These are phyloP conservation scores for Boletellus deceptivus DNA, from an alignment of 1,284 basidiomycete genomes.

Conservation along the genomic window DNA sequence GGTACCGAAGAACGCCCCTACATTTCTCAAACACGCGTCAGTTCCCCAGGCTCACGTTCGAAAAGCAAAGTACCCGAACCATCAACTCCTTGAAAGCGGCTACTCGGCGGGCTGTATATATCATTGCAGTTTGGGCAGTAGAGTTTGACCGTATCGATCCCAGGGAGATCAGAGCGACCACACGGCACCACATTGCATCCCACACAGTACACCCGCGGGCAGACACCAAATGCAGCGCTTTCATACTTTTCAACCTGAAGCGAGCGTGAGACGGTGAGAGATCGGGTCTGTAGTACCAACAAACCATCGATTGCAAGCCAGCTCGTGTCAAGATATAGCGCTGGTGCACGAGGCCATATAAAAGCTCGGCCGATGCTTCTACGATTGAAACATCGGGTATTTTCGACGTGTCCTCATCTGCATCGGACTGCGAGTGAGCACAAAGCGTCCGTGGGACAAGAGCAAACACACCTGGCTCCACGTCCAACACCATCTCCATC, in stretches of 20 bases:
- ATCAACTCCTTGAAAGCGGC: slow-evolving; percentile 94
- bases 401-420: slow-evolving; percentile 91
- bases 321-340: slow-evolving; percentile 94
- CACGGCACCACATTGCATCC: slow-evolving; percentile 91
- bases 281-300: slow-evolving; percentile 24
- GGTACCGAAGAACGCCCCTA: slow-evolving; percentile 98
- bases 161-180: slow-evolving; percentile 93
- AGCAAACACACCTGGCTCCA: slow-evolving; percentile 85
- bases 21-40: slow-evolving; percentile 21
- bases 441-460: slow-evolving; percentile 15
- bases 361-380: slow-evolving; percentile 94
- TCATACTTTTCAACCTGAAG: slow-evolving; percentile 94
- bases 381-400: slow-evolving; percentile 96
- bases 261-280: slow-evolving; percentile 19
- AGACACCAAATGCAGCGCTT: slow-evolving; percentile 87
- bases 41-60: slow-evolving; percentile 3
- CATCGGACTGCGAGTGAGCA: slow-evolving; percentile 14
- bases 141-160: slow-evolving; percentile 97
- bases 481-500: slow-evolving; percentile 99
- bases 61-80: slow-evolving; percentile 50
- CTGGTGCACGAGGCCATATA: slow-evolving; percentile 98
- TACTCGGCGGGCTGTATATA: slow-evolving; percentile 93
- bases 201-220: slow-evolving; percentile 94
- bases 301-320: slow-evolving; percentile 93
- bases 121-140: slow-evolving; percentile 99